Evolutionary conservation across 768 basidiomycete genomes (phyloP).

Genomic region (Lactarius hatsudake): DNA sequence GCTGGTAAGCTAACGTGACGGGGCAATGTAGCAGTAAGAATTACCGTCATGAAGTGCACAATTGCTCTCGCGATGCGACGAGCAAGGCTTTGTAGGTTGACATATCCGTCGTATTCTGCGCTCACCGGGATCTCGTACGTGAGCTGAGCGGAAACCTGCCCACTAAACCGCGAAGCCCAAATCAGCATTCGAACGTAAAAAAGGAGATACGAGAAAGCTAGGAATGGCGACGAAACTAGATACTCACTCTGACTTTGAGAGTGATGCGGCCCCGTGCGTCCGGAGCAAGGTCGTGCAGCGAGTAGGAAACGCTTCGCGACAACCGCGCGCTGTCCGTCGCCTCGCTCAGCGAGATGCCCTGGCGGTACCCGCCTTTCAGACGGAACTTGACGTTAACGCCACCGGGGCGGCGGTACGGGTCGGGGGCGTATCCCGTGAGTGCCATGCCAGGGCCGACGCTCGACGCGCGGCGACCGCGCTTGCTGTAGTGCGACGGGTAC

Average conservation of each 20-base stretch:
- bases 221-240: not conserved
- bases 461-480: slow-evolving; percentile 24
- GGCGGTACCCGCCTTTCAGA: slow-evolving; percentile 14
- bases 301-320: slow-evolving; percentile 15
- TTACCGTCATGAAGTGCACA: slow-evolving; percentile 27
- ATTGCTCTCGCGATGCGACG: slow-evolving; percentile 26
- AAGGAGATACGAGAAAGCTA: not conserved
- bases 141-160: slow-evolving; percentile 25
- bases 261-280: slow-evolving; percentile 20
- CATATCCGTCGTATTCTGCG: slow-evolving; percentile 9
- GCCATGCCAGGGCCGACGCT: slow-evolving; percentile 20
- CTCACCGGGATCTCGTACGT: slow-evolving; percentile 26
- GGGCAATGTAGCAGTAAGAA: not conserved
- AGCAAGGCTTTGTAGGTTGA: slow-evolving; percentile 23
- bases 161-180: slow-evolving; percentile 11
- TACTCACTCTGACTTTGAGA: slow-evolving; percentile 25
- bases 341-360: slow-evolving; percentile 23
- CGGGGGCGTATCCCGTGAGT: not conserved
- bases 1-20: not conserved
- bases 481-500: slow-evolving; percentile 18
- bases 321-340: slow-evolving; percentile 18
- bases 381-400: slow-evolving; percentile 24
- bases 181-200: not conserved
- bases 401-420: slow-evolving; percentile 9
- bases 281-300: slow-evolving; percentile 18